Base-by-base conservation (phyloP, 106 monocot genomes). In the Apostasia ramifera region DNA sequence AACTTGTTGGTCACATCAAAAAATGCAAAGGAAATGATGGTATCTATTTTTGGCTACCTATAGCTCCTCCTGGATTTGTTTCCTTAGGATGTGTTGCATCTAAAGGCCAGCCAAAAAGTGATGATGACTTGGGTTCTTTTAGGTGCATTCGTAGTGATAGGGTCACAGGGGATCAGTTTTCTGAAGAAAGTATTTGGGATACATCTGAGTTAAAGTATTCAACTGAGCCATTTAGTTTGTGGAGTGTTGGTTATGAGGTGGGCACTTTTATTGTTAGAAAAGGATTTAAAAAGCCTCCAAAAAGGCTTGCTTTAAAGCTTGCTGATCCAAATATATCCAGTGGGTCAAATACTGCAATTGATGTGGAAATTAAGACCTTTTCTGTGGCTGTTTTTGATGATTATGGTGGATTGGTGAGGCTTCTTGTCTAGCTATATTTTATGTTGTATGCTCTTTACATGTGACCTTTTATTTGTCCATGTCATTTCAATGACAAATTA, bases 381-480 rank as follows among this genome's bases (percentile, higher is more conserved):
- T 93, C 98, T 76, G 89, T 83, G 40, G 85, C 86, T 68, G 68
- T 93, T 59, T 90, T 90, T 83, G 98, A 98, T 85, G 98, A 98
- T 78, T 90, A 90, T 82, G 98, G 90, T 73, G 98, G 92, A 49
- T 46, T 98, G 84, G 98, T 98, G 62, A 80, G 82, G 8, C 38
- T 58, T 47, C 48, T 57, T 71, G 52, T 39, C 43, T 38, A 44
- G n/a, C 44, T 53, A 1, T 65, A 52, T 52, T 69, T 13, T 44
- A 48, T 59, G 5, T 47, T 66, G 14, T 55, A 11, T 73, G 4
- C 51, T 76, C 26, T 44, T 40, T 12, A 44, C 3, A 62, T 43
- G 42, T 62, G 40, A 10, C 39, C 40, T 43, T 62, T 40, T 43
- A n/a, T 44, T 44, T 0, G 3, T 62, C 9, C 44, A 40, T 44